phyloP scores from a whole-genome alignment of 139 green algal species.

The Closterium sp. region DNA sequence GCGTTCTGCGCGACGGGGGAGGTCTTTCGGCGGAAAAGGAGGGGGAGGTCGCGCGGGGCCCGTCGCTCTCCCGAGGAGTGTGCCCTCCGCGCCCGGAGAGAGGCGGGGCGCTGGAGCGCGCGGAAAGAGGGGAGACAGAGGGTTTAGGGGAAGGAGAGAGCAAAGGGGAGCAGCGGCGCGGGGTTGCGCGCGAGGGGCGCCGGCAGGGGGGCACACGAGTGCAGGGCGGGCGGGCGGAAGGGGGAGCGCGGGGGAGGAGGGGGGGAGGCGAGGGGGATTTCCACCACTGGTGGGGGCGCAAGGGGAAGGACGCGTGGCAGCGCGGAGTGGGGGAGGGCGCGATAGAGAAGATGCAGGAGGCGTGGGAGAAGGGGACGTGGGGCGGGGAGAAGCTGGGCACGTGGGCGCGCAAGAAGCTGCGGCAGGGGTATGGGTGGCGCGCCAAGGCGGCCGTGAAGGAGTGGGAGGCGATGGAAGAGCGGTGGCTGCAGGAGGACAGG shows the following conservation, averaged over 20 bases:
- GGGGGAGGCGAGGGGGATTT: background rate
- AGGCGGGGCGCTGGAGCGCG: background rate
- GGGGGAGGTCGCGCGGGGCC: background rate
- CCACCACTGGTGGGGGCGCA: background rate
- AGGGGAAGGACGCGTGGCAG: background rate
- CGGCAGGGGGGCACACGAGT: background rate
- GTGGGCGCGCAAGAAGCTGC: slow-evolving; percentile 3
- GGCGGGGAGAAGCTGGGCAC: slow-evolving; percentile 7
- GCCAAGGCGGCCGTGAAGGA: background rate
- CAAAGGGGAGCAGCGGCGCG: background rate
- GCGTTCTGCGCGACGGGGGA: background rate
- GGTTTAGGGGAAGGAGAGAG: background rate
- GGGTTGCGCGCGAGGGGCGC: background rate
- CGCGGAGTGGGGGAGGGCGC: background rate
- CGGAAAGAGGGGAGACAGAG: background rate
- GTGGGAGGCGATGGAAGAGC: background rate
- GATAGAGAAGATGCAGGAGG: background rate
- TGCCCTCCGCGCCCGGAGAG: background rate
- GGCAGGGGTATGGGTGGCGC: background rate
- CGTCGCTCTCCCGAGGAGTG: background rate
- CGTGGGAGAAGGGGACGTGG: background rate
- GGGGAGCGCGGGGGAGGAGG: background rate
- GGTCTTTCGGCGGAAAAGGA: background rate
- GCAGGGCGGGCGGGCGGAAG: background rate
- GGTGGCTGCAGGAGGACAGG: background rate